phyloP scores from a whole-genome alignment of 2,329 filamentous ascomycete genomes.

The Curvularia verruculosa region DNA sequence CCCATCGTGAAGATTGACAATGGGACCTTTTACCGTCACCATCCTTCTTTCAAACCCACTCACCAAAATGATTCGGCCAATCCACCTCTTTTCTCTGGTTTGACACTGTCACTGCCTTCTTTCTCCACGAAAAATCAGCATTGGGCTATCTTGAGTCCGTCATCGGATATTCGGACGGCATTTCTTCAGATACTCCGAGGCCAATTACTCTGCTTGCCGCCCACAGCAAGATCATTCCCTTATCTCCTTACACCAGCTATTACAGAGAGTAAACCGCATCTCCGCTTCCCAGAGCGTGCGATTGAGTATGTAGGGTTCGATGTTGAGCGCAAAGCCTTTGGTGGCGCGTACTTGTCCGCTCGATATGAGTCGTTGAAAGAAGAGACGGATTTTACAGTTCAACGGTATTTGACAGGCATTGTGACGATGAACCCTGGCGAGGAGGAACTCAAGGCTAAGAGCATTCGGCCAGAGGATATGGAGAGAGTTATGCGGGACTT shows the following conservation, averaged over 20 bases:
- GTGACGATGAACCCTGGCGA: slow-evolving; percentile 79
- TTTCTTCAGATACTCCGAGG: slow-evolving; percentile 81
- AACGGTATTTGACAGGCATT: slow-evolving; percentile 80
- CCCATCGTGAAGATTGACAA: slow-evolving; percentile 54
- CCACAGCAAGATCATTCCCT: slow-evolving; percentile 77
- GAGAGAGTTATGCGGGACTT: slow-evolving; percentile 72
- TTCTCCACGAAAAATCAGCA: slow-evolving; percentile 59
- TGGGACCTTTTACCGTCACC: slow-evolving; percentile 81
- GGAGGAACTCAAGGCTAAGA: slow-evolving; percentile 51
- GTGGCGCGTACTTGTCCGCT: slow-evolving; percentile 79
- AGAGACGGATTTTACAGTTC: slow-evolving; percentile 83
- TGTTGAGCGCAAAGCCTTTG: slow-evolving; percentile 66
- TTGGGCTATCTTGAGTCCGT: slow-evolving; percentile 86
- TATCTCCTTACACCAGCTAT: slow-evolving; percentile 71
- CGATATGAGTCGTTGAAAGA: slow-evolving; percentile 89
- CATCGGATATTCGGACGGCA: slow-evolving; percentile 78
- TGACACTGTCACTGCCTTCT: slow-evolving; percentile 74
- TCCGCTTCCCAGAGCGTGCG: slow-evolving; percentile 68
- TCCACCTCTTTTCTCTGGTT: slow-evolving; percentile 72
- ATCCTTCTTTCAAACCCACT: slow-evolving; percentile 59
- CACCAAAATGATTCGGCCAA: slow-evolving; percentile 60
- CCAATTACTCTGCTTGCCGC: slow-evolving; percentile 75
- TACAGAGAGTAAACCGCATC: slow-evolving; percentile 55
- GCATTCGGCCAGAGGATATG: slow-evolving; percentile 58
- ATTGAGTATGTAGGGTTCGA: slow-evolving; percentile 93